A percentile compares a stretch with the other conserved stretches of the same genome.
These are phyloP conservation scores for Irpex rosettiformis DNA, from an alignment of 1,284 basidiomycete genomes.

Conservation along the genomic window DNA sequence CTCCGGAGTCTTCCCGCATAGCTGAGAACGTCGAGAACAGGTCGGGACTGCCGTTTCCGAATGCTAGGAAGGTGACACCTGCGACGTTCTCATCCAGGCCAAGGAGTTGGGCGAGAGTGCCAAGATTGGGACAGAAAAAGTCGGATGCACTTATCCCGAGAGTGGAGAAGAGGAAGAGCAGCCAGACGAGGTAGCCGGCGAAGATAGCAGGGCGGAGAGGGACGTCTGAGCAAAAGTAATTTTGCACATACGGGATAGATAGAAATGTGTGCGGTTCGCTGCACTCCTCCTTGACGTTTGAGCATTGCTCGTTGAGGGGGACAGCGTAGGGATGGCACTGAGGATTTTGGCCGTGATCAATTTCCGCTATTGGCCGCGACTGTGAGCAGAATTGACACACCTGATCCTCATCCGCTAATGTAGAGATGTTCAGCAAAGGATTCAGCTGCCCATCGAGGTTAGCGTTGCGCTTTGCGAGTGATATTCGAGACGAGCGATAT, in stretches of 20 bases:
- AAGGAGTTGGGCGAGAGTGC: conserved; percentile 78
- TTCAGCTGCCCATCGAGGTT: background rate
- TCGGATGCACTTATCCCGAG: conserved; percentile 92
- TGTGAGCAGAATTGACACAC: conserved; percentile 11
- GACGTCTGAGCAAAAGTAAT: conserved; percentile 64
- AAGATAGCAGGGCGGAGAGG: conserved; percentile 57
- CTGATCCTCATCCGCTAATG: conserved; percentile 9
- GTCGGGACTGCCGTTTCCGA: conserved; percentile 92
- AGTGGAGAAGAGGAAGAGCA: conserved; percentile 82
- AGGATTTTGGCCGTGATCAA: background rate
- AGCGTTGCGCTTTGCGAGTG: conserved; percentile 11
- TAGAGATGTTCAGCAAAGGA: background rate
- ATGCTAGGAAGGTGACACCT: conserved; percentile 90
- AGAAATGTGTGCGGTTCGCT: conserved; percentile 58
- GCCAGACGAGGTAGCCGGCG: conserved; percentile 65
- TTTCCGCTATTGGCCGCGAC: background rate
- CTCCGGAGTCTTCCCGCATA: conserved; percentile 82
- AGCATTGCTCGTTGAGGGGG: conserved; percentile 57
- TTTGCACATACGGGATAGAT: conserved; percentile 61
- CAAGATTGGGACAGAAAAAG: conserved; percentile 94
- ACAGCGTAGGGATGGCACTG: conserved; percentile 63
- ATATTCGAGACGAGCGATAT: conserved; percentile 17
- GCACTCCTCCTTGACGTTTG: conserved; percentile 55
- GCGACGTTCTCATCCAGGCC: conserved; percentile 88
- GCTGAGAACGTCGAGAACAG: conserved; percentile 95